phyloP scores from a whole-genome alignment of 2,329 filamentous ascomycete genomes.

The Ceratocystis cacaofunesta region DNA sequence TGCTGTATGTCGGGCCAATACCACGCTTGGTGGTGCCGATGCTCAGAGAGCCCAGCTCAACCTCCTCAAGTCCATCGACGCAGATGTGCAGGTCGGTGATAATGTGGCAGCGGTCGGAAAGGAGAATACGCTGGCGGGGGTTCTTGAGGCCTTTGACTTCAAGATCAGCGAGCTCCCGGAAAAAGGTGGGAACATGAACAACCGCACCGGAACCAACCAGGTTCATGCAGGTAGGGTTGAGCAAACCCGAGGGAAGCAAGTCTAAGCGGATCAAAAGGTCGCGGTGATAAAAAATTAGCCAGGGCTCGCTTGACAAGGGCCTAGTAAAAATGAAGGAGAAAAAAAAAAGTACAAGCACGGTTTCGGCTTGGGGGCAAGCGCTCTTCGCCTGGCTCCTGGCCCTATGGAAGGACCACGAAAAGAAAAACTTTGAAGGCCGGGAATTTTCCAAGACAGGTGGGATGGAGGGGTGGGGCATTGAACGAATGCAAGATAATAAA shows the following conservation, averaged over 20 bases:
- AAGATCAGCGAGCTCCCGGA: constrained; percentile 26
- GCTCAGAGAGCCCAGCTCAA: constrained; percentile 28
- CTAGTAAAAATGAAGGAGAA: background rate
- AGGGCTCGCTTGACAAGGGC: background rate
- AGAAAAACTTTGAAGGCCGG: background rate
- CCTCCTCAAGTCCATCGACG: constrained; percentile 55
- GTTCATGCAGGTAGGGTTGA: constrained; percentile 57
- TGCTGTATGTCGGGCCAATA: constrained; percentile 20
- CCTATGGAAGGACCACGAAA: background rate
- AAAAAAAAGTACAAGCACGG: background rate
- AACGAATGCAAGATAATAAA: background rate
- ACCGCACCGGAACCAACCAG: constrained; percentile 57
- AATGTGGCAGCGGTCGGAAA: constrained; percentile 49
- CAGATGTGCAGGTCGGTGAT: constrained; percentile 50
- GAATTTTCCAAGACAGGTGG: background rate
- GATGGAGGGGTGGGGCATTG: background rate
- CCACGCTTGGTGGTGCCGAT: constrained; percentile 28
- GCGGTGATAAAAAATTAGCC: background rate
- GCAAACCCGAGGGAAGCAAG: constrained; percentile 42
- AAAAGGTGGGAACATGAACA: constrained; percentile 39
- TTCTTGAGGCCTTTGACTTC: constrained; percentile 27
- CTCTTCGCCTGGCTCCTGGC: no score
- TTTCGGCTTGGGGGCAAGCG: background rate
- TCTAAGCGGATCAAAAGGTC: background rate
- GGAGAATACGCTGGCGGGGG: constrained; percentile 38